Evolutionary conservation across 345 rosid genomes (phyloP).

Genomic region (Eucalyptus coolabah): DNA sequence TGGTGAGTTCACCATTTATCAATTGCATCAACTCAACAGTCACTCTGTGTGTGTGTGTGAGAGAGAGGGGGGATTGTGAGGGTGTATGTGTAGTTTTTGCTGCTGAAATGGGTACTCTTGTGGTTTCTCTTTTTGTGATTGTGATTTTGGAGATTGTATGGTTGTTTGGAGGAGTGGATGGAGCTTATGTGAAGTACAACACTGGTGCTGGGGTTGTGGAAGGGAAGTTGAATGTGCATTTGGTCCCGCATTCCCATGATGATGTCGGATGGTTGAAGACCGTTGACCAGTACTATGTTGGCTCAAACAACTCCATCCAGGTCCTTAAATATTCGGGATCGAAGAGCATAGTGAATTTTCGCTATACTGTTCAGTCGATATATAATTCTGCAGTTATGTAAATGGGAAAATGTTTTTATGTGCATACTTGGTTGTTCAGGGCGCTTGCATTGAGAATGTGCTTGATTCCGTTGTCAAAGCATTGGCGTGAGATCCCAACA

Average conservation of each 20-base stretch:
- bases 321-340: background rate
- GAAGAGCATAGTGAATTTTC: background rate
- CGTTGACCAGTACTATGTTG: constrained; percentile 72
- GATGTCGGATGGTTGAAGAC: constrained; percentile 90
- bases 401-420: background rate
- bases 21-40: background rate
- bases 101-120: background rate
- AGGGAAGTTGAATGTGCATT: constrained; percentile 69
- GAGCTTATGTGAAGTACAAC: constrained; percentile 38
- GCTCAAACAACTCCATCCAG: constrained; percentile 68
- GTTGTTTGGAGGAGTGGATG: constrained; percentile 6
- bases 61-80: background rate
- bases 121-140: background rate
- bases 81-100: background rate
- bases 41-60: background rate
- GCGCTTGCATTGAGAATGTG: constrained; percentile 75
- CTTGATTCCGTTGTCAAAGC: constrained; percentile 63
- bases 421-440: constrained; percentile 15
- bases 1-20: background rate
- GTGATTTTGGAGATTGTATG: background rate
- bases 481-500: constrained; percentile 49
- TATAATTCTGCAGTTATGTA: background rate
- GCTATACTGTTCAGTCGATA: background rate
- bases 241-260: constrained; percentile 81
- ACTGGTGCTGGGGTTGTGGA: constrained; percentile 42